Evolutionary conservation across 1,284 basidiomycete genomes (phyloP), one percentile per base, ranked within the genome.

Genomic region (Anthracocystis setariae): DNA sequence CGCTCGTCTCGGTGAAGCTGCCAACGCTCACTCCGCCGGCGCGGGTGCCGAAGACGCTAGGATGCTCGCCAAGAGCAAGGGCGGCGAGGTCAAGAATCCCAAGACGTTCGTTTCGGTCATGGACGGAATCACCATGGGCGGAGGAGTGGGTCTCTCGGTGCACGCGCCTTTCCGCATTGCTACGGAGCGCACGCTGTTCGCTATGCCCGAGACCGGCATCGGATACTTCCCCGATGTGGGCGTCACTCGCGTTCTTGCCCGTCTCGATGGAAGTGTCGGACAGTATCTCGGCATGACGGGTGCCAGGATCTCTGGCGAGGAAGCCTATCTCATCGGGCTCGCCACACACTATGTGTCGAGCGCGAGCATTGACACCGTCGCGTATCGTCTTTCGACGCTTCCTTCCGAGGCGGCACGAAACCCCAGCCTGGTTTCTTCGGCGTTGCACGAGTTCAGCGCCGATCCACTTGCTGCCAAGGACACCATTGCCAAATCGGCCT

Each of bases 241-340:
- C 35, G 91, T 91, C 40, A 94, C 89, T 74, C 91, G 90, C 85
- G 94, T 93, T 85, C 86, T 98, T 52, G 90, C 93, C 25, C 88
- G 90, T 73, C 85, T 98, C 56, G 96, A 99, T 82, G 96, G 96
- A 15, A 87, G 92, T 73, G 83, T 98, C 53, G 96, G 96, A 39
- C 91, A 92, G 18, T 98, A 96, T 86, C 88, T 98, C 55, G 92
- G 90, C n/a, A 85, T 98, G 76, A 98, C 95, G 5, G 90, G 91
- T 37, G 73, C 73, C 7, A 54, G 79, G 3, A 73, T 82, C 43
- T 59, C 57, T 5, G 81, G 81, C 18, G 71, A 74, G 15, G 81
- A 82, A 33, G 72, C 76, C 5, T 82, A 82, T 50, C 64, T 80
- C 24, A 38, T 61, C 35, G 81, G 81, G 15, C 57, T 82, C 8